These are phyloP conservation scores for Rusavskia elegans DNA, from an alignment of 495 filamentous ascomycete species.

Conservation along the genomic window DNA sequence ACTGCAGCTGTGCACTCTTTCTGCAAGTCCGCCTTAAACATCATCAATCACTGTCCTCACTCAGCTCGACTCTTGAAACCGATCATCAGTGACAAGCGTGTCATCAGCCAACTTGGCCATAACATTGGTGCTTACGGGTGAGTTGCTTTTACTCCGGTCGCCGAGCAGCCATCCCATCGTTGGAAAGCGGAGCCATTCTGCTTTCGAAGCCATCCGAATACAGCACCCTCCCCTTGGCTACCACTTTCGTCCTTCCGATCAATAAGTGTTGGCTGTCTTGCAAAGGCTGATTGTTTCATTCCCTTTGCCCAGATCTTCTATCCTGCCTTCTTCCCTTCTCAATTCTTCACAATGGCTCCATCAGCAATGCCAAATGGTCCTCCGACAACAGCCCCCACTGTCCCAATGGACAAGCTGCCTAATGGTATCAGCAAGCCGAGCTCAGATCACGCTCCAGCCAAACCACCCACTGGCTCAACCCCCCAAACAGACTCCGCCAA, in stretches of 20 bases:
- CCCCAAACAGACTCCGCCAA: constrained; percentile 47
- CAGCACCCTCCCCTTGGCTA: neutral
- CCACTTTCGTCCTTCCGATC: neutral
- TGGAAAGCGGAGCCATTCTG: constrained; percentile 5
- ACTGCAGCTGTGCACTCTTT: too few species aligned
- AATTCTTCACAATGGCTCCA: neutral
- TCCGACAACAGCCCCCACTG: constrained; percentile 7
- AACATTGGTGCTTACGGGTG: neutral
- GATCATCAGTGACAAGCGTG: neutral
- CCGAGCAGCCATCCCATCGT: neutral
- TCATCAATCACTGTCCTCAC: neutral
- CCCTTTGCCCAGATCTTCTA: constrained; percentile 3
- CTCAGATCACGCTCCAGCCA: constrained; percentile 13
- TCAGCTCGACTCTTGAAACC: neutral
- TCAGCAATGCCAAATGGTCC: neutral
- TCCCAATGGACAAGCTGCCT: constrained; percentile 2
- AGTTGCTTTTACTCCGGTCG: neutral
- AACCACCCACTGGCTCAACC: constrained; percentile 10
- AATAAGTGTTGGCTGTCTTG: neutral
- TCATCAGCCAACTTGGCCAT: too few species aligned
- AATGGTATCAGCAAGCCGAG: constrained; percentile 22
- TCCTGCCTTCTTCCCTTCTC: constrained; percentile 13
- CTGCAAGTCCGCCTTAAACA: neutral
- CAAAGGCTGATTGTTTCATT: neutral
- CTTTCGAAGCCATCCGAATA: neutral